phyloP scores from a whole-genome alignment of 2,329 filamentous ascomycete genomes.

The Mariannaea elegans region DNA sequence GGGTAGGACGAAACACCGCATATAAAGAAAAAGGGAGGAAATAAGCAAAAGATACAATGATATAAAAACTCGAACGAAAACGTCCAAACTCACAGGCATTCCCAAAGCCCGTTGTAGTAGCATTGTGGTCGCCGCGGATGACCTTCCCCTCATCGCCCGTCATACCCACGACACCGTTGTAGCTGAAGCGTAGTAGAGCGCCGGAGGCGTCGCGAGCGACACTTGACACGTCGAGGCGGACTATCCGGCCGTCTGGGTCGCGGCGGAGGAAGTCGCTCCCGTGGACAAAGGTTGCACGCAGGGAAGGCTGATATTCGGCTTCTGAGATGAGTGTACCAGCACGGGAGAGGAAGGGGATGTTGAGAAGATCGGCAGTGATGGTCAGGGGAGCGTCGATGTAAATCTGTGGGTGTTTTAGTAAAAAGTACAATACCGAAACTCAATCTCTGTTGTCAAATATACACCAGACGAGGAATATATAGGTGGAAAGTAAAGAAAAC shows the following conservation, averaged over 20 bases:
- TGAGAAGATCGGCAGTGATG: slow-evolving; percentile 45
- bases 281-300: slow-evolving; percentile 50
- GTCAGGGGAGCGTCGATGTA: slow-evolving; percentile 45
- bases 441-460: background rate
- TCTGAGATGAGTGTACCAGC: slow-evolving; percentile 48
- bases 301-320: slow-evolving; percentile 44
- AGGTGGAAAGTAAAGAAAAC: background rate
- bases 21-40: too few relatives aligned
- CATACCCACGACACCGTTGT: slow-evolving; percentile 50
- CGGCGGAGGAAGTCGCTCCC: slow-evolving; percentile 52
- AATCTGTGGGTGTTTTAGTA: too few relatives aligned
- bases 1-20: background rate
- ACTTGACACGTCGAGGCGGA: slow-evolving; percentile 50
- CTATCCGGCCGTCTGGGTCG: slow-evolving; percentile 48
- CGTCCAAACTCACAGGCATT: slow-evolving; percentile 46
- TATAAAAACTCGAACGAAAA: background rate
- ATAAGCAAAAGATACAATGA: background rate
- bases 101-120: slow-evolving; percentile 51
- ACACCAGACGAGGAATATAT: background rate
- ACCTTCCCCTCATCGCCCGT: slow-evolving; percentile 44
- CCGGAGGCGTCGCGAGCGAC: slow-evolving; percentile 45
- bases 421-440: too few relatives aligned
- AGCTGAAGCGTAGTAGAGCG: slow-evolving; percentile 48
- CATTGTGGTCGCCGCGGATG: slow-evolving; percentile 45
- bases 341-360: slow-evolving; percentile 44